Base-by-base conservation (phyloP, 2,329 filamentous ascomycete genomes). In the Aureobasidium sp. region DNA sequence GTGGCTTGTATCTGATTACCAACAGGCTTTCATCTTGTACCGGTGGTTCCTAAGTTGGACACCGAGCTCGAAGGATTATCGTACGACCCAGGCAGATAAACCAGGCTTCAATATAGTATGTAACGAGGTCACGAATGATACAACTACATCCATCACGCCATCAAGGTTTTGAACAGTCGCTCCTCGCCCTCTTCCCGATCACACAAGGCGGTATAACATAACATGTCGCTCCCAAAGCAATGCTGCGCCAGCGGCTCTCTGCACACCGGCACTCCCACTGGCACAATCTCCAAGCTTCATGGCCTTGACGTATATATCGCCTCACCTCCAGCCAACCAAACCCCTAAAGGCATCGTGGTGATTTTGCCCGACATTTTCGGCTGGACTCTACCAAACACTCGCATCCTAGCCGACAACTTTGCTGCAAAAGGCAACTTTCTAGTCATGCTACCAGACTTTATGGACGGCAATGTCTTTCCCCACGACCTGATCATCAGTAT, bases 311-410 rank as follows among this genome's bases (percentile, higher is more conserved):
- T 70, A 64, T 76, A 76, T 63, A 65, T 76, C 46, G 69, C 74
- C 32, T 67, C 72, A 32, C 69, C 74, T 7, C 67, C 70, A 5
- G 63, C 66, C n/a, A 68, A 68, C 36, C 56, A 61, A 20, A 7
- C 27, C 9, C 67, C 70, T 3, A 74, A 71, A 60, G 74, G 72
- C 53, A 68, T 74, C 47, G 67, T 76, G 12, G 69, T 75, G 27
- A 75, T 76, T 57, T 68, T 76, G 20, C 71, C 74, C 7, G 74
- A 76, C 64, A 70, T 73, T 8, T 76, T 76, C 61, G 74, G 74
- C 20, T 72, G 70, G 67, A 65, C 64, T 3, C 64, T 74, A 15
- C 68, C 70, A 13, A 76, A 76, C 67, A 74, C 70, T 41, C 66
- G 71, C 15, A 71, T 76, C 20, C 67, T 76, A 8, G 72, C 72